These are phyloP conservation scores for Bacidia gigantensis DNA, from an alignment of 495 filamentous ascomycete species.

Conservation along the genomic window DNA sequence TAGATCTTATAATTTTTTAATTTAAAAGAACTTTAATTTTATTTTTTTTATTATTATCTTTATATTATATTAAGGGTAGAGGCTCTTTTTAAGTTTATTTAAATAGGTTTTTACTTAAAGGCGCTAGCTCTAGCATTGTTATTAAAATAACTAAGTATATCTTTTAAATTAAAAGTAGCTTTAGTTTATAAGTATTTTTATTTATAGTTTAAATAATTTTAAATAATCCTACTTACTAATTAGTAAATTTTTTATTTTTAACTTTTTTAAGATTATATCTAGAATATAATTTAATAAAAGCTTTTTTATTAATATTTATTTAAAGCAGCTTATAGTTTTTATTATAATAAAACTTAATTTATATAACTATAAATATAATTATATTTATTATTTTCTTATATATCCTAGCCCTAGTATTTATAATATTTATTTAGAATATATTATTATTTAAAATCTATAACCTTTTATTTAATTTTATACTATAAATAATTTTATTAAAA, in stretches of 20 bases:
- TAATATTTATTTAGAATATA: neutral
- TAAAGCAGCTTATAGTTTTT: neutral
- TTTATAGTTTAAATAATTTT: neutral
- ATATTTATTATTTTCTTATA: constrained; percentile 5
- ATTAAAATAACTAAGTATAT: neutral
- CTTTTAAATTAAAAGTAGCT: neutral
- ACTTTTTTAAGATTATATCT: neutral
- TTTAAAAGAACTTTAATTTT: neutral
- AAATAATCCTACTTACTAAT: neutral
- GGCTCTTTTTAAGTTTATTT: neutral
- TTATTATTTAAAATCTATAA: neutral
- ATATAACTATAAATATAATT: neutral
- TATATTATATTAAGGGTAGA: neutral
- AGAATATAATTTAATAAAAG: neutral
- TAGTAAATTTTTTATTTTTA: neutral
- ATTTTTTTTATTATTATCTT: neutral
- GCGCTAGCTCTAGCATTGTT: neutral
- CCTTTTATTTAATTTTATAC: neutral
- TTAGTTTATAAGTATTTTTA: neutral
- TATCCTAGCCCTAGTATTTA: neutral
- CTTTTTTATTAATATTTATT: neutral
- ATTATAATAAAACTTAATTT: neutral
- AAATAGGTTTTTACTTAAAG: neutral
- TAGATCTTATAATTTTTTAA: neutral
- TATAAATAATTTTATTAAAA: neutral